Base-by-base conservation (phyloP, 129 eudicot species). In the Chrysanthemum lavandulifolium region DNA sequence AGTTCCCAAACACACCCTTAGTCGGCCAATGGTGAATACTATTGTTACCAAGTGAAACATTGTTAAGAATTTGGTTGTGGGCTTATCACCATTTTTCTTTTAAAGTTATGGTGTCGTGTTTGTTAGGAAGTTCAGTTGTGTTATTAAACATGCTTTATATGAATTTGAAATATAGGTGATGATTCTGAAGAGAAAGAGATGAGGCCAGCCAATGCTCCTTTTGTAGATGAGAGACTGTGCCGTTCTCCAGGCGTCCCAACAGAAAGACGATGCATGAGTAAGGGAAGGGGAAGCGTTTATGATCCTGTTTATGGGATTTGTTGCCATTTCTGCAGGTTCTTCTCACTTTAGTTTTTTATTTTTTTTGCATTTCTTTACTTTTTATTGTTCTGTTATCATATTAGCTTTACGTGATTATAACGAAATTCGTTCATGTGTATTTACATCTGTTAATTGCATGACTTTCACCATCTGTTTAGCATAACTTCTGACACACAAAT, bases 321-420 rank as follows among this genome's bases (percentile, higher is more conserved):
- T 76, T 88, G 91, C 86, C 95, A 88, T 61, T 88, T 85, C 65
- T 88, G 95, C 95, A 85, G 95, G 95, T 75, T 45, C 61, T 21
- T 23, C 6, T 31, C 67, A 8, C 48, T 36, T 14, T n/a, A n/a
- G n/a, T n/a, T n/a, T n/a, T 57, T 14, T 58, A 33, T 10, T 47
- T 49, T 13, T 66, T 40, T 43, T 8, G 31, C 3, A 6, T 51
- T 16, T 12, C 13, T 31, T 53, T 15, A 27, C 62, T 13, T 14
- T 6, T 40, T 6, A 10, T 40, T 6, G 10, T 40, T 40, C 47
- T 40, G 47, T 1, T 40, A 40, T 40, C 47, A 40, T 6, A 40
- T 8, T 40, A 40, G 47, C 2, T 40, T 40, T 40, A 40, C 1
- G 2, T 40, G 40, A 40, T 40, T 6, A 40, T 40, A 10, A 7